These are phyloP conservation scores for Candida caryicola DNA, from an alignment of 805 yeast species.

Conservation along the genomic window DNA sequence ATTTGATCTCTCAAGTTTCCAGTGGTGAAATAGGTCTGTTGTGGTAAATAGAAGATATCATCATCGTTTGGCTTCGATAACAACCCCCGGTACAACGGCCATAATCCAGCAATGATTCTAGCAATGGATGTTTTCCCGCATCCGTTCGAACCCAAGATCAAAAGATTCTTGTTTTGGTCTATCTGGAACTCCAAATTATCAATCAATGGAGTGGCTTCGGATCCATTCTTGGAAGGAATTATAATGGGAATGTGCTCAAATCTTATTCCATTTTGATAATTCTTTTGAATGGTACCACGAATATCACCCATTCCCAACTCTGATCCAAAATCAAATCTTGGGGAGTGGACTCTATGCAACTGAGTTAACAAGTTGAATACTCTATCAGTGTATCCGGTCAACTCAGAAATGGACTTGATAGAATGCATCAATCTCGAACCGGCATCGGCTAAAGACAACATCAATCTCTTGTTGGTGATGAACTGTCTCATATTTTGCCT, in stretches of 20 bases:
- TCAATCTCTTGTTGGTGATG: conserved; percentile 83
- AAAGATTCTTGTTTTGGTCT: conserved; percentile 59
- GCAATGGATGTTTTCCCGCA: conserved; percentile 87
- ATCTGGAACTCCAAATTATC: conserved; percentile 60
- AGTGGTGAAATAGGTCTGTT: conserved; percentile 75
- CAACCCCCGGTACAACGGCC: conserved; percentile 88
- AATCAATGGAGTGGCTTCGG: conserved; percentile 59
- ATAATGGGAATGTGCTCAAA: conserved; percentile 80
- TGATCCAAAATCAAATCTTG: conserved; percentile 49
- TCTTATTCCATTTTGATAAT: conserved; percentile 69
- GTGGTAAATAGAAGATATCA: conserved; percentile 78
- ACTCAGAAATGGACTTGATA: conserved; percentile 84
- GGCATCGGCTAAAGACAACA: conserved; percentile 91
- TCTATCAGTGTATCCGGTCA: conserved; percentile 87
- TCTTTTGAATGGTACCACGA: conserved; percentile 75
- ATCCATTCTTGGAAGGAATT: conserved; percentile 66
- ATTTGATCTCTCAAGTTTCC: conserved; percentile 91
- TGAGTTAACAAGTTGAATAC: conserved; percentile 74
- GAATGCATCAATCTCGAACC: conserved; percentile 94
- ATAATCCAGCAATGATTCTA: conserved; percentile 78
- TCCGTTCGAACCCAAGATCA: conserved; percentile 85
- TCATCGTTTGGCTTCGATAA: conserved; percentile 70
- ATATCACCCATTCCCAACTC: conserved; percentile 48
- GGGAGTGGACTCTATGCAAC: conserved; percentile 78
- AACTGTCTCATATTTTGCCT: conserved; percentile 78